Evolutionary conservation across 345 rosid genomes (phyloP), one percentile per base, ranked within the genome.

Genomic region (Toxicodendron radicans): DNA sequence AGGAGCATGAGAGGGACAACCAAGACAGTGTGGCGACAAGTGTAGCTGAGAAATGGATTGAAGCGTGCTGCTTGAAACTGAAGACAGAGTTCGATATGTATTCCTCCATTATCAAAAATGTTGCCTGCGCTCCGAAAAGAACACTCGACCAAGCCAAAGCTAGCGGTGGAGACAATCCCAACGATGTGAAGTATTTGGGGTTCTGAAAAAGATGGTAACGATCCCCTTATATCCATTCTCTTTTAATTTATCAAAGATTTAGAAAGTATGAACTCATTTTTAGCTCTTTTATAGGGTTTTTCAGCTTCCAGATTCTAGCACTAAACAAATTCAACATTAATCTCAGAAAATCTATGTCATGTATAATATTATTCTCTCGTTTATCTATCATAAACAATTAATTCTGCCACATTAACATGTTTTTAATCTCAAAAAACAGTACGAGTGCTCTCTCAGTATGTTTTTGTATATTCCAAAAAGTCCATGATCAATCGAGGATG

Each of bases 21-120:
- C 97, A 95, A 79, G 99, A 93, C 73, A 86, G 86, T 73, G 93
- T 91, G 41, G 91, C 99, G 3, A 93, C 99, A 43, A 88, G 93
- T 53, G 94, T 95, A 60, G 99, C 97, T 2, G 99, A 95, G 88
- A 93, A 91, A 77, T 95, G 99, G 99, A 93, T 95, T 33, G 87
- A 89, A 83, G 97, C 92, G 38, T 81, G 92, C 86, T 93, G 98
- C 77, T 7, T 66, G 45, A 91, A 91, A 72, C 80, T 93, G 72
- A 95, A 89, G 86, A 87, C 92, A 9, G 97, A 95, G 86, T 95
- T 95, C 66, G 90, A 93, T 83, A 91, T 95, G 23, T 82, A 93
- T 80, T 89, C 91, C 58, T 82, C 89, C 11, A 79, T 95, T 64
- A 85, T 89, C 18, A 93, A 86, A 69, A 94, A 85, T 70, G 59